A percentile compares a stretch with the other conserved stretches of the same genome.
phyloP scores from a whole-genome alignment of 176 grass and related monocot genomes.

The Cenchrus purpureus region DNA sequence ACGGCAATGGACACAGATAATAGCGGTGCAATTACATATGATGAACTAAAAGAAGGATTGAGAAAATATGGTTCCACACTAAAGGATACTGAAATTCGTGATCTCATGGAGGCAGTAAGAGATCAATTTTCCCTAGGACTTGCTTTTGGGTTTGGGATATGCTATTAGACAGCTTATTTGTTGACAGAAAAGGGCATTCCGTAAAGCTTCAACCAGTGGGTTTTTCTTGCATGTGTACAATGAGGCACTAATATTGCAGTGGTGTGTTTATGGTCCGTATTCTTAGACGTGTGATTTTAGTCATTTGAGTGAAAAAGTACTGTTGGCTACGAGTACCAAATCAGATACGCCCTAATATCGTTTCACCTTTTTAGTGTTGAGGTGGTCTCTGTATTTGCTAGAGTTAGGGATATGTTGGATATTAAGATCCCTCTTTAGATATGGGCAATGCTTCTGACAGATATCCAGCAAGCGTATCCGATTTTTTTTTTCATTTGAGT shows the following conservation, averaged over 20 bases:
- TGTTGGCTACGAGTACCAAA: not conserved
- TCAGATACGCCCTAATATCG: slow-evolving; percentile 13
- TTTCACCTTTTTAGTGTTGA: not conserved
- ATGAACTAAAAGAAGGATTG: slow-evolving; percentile 82
- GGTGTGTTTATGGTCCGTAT: not conserved
- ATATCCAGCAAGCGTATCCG: not conserved
- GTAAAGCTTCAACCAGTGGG: not conserved
- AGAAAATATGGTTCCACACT: slow-evolving; percentile 65
- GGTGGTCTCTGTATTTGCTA: not conserved
- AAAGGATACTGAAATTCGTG: slow-evolving; percentile 68
- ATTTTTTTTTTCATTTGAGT: not conserved
- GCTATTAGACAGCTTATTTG: slow-evolving; percentile 25
- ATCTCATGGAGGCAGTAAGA: slow-evolving; percentile 84
- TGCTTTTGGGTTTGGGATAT: not conserved
- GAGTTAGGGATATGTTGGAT: slow-evolving; percentile 14
- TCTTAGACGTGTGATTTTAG: slow-evolving; percentile 6
- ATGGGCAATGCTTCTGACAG: slow-evolving; percentile 9
- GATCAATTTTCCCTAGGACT: not conserved
- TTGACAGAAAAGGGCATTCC: slow-evolving; percentile 1
- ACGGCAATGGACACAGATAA: slow-evolving; percentile 73
- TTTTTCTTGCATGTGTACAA: not conserved
- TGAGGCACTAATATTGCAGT: not conserved
- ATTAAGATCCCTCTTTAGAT: not conserved
- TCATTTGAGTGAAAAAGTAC: not conserved
- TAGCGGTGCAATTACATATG: slow-evolving; percentile 79